Evolutionary conservation across 768 basidiomycete genomes (phyloP).

Genomic region (Leccinum fibrillosum): DNA sequence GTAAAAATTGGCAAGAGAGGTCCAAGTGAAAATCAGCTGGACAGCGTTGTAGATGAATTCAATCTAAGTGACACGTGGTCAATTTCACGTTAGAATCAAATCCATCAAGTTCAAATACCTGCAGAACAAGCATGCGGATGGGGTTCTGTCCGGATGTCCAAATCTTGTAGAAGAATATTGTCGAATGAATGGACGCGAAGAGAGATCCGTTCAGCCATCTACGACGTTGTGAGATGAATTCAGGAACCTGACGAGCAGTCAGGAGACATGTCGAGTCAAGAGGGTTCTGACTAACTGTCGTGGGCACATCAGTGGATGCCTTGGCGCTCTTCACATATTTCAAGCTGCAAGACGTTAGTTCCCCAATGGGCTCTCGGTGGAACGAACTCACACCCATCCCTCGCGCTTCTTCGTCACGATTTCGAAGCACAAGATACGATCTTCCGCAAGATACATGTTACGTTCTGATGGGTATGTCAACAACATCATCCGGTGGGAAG

Average conservation of each 20-base stretch:
- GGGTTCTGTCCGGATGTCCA: constrained; percentile 90
- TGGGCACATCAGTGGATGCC: constrained; percentile 94
- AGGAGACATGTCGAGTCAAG: background rate
- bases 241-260: constrained; percentile 54
- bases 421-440: constrained; percentile 91
- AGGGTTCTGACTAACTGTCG: constrained; percentile 45
- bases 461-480: constrained; percentile 43
- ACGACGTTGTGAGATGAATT: constrained; percentile 93
- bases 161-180: constrained; percentile 84
- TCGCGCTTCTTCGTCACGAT: constrained; percentile 88
- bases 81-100: background rate
- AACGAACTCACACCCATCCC: constrained; percentile 66
- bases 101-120: constrained; percentile 23
- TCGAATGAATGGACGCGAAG: constrained; percentile 91
- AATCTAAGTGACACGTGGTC: constrained; percentile 39
- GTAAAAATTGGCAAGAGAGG: constrained; percentile 89
- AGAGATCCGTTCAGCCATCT: constrained; percentile 88
- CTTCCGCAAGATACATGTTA: constrained; percentile 91
- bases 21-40: constrained; percentile 93
- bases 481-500: background rate
- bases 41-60: constrained; percentile 92
- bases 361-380: background rate
- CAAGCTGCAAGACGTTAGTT: constrained; percentile 41
- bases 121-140: constrained; percentile 77
- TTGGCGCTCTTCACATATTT: constrained; percentile 93